A percentile compares a stretch with the other conserved stretches of the same genome.
phyloP scores from a whole-genome alignment of 2,329 filamentous ascomycete genomes.

The Apiospora kogelbergensis region DNA sequence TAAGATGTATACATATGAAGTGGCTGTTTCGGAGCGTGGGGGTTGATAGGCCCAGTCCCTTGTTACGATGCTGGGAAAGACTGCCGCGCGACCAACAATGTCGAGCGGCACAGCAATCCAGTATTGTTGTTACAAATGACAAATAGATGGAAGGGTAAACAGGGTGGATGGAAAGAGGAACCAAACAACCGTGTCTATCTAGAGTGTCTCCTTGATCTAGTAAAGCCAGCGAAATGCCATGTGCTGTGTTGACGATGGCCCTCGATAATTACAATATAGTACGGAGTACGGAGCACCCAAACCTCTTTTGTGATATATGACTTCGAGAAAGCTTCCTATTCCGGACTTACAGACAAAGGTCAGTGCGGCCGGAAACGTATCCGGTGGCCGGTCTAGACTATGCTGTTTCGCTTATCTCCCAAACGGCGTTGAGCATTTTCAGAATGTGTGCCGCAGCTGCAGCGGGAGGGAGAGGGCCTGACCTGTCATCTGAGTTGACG shows the following conservation, averaged over 20 bases:
- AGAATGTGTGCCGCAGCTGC: background rate
- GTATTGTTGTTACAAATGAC: background rate
- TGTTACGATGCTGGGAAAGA: background rate
- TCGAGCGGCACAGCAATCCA: background rate
- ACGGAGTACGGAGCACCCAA: background rate
- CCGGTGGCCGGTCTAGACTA: background rate
- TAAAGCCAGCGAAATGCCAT: background rate
- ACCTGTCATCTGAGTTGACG: background rate
- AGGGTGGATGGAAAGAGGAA: too few relatives aligned
- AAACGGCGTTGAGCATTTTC: background rate
- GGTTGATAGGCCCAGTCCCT: background rate
- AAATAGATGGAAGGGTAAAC: background rate
- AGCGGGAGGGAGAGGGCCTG: background rate
- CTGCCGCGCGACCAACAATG: background rate
- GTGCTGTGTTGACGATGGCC: background rate
- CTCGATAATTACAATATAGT: background rate
- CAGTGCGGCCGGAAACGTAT: background rate
- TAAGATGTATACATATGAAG: background rate
- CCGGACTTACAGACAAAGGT: background rate
- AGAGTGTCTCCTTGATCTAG: background rate
- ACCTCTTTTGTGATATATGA: constrained; percentile 5
- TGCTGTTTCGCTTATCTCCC: background rate
- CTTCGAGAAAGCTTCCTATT: background rate
- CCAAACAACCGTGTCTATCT: background rate
- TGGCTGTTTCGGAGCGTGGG: background rate